A percentile compares a stretch with the other conserved stretches of the same genome.
Evolutionary conservation across 352 stramenopile species (phyloP).

Genomic region (Phytophthora syringae): DNA sequence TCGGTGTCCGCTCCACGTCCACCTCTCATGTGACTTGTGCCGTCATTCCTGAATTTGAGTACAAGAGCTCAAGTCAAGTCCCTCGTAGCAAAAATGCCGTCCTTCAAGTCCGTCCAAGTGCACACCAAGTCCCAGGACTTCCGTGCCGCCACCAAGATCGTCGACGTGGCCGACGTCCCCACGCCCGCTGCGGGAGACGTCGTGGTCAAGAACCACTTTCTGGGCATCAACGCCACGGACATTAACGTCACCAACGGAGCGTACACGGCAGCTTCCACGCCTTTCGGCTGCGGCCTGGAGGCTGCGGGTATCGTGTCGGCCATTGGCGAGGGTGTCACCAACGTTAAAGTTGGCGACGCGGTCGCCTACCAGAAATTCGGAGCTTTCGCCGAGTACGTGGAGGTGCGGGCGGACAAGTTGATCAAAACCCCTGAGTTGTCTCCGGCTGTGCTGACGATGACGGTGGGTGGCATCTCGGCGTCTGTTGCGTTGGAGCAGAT

Average conservation of each 20-base stretch:
- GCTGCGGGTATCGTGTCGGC: conserved; percentile 44
- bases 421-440: conserved; percentile 32
- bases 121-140: conserved; percentile 56
- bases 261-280: conserved; percentile 35
- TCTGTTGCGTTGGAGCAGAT: conserved; percentile 33
- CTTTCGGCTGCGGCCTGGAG: conserved; percentile 59
- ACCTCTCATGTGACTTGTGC: too few relatives aligned
- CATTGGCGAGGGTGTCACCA: conserved; percentile 45
- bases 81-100: conserved; percentile 25
- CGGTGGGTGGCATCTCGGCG: conserved; percentile 27
- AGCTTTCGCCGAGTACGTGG: conserved; percentile 29
- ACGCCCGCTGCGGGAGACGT: conserved; percentile 19
- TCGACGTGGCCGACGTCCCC: conserved; percentile 33
- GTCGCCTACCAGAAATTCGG: conserved; percentile 48
- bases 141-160: conserved; percentile 26
- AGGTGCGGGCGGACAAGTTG: conserved; percentile 21
- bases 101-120: conserved; percentile 42
- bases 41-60: conserved; percentile 22
- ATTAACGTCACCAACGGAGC: conserved; percentile 52
- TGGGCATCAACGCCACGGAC: conserved; percentile 61
- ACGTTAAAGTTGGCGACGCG: conserved; percentile 48
- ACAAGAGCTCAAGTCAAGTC: conserved; percentile 21
- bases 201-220: conserved; percentile 38
- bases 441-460: conserved; percentile 26
- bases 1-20: too few relatives aligned